Base-by-base conservation (phyloP, 2,329 filamentous ascomycete species). In the Boeremia exigua region DNA sequence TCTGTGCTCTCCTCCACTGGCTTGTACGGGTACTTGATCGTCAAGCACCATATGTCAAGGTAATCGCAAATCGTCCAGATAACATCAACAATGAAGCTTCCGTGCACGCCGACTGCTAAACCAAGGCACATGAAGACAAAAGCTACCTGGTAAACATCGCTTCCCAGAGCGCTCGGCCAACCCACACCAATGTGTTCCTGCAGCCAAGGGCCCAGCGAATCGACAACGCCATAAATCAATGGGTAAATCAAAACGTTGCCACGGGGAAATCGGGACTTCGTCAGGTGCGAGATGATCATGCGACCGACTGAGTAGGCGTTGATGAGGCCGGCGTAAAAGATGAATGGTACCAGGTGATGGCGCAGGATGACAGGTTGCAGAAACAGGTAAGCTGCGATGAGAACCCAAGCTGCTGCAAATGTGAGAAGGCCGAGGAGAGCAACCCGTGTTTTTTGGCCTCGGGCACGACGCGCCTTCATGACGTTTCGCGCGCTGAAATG, bases 31-130 rank as follows among this genome's bases (percentile, higher is more conserved):
- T 98, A 88, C 84, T 99, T 99, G 79, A 99, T 99, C 1, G 91
- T 96, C 74, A 99, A 81, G 74, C 95, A 99, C 92, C 92, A 98
- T 65, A 99, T 99, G 74, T 99, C 95, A 58, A 98, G 83, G 75
- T 96, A 96, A 75, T 99, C 95, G 78, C 95, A 99, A 67, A 99
- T 98, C 28, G 92, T 96, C 56, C 95, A 92, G 64, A 99, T 97
- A 53, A 98, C 93, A 74, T 98, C 95, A 29, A 96, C 90, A 53
- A 98, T 92, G 75, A 99, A 99, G 75, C 92, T 96, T 57, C 92
- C 93, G 78, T 99, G 97, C n/a, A 98, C 87, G 30, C 95, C 95
- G 43, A 96, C 75, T 0, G 89, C 90, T 56, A 91, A 79, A 23
- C 95, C 95, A 23, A 98, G 79, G 79, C 93, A 94, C 71, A 88